Conservation (phyloP, 2,329 filamentous ascomycete species). For the Trichoderma sp. region DNA sequence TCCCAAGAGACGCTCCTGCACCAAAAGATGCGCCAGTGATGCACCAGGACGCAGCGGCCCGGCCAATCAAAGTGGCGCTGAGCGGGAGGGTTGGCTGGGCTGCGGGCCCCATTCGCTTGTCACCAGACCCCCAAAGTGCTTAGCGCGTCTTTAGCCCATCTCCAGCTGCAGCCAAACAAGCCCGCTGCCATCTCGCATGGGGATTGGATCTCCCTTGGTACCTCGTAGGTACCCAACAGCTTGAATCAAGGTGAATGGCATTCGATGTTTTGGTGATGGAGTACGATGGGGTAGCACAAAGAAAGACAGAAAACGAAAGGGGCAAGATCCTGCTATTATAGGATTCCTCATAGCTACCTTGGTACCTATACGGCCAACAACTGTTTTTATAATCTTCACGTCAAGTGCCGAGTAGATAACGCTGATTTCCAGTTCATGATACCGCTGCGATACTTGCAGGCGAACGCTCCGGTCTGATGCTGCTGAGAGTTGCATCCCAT, state of each 20-base stretch:
- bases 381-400: no score
- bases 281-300: not conserved
- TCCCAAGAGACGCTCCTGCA: not conserved
- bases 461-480: not conserved
- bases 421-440: not conserved
- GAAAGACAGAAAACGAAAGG: not conserved
- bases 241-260: not conserved
- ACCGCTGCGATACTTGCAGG: not conserved
- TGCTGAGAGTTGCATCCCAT: not conserved
- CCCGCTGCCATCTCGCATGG: conserved; percentile 1
- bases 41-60: not conserved
- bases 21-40: not conserved
- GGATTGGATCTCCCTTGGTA: not conserved
- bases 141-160: not conserved
- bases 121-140: conserved; percentile 17
- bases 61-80: conserved; percentile 7
- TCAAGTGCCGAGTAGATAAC: no score
- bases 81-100: conserved; percentile 6
- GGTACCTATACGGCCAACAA: not conserved
- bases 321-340: not conserved
- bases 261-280: not conserved
- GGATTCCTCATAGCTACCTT: not conserved
- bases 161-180: not conserved
- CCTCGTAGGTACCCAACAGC: not conserved
- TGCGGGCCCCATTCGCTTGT: conserved; percentile 18